Conservation (phyloP, 306 rosid species). For the Cucurbita pepo region DNA sequence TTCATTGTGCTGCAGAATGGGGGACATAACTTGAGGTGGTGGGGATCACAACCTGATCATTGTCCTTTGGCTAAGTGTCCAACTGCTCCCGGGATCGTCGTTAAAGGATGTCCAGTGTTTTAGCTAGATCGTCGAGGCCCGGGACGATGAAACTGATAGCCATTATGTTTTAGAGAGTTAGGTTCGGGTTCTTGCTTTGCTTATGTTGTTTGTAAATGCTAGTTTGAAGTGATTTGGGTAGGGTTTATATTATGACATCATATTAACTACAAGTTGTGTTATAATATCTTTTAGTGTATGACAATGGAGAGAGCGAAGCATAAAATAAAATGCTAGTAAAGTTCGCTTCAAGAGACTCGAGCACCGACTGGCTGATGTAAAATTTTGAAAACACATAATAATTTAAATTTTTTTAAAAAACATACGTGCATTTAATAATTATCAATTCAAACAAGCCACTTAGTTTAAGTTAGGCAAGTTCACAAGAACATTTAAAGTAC, state of each 20-base stretch:
- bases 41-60: constrained; percentile 75
- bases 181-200: not conserved
- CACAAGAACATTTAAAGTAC: too few relatives aligned
- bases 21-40: constrained; percentile 53
- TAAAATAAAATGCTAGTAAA: not conserved
- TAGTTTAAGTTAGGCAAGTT: too few relatives aligned
- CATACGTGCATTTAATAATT: too few relatives aligned
- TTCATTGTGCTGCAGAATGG: constrained; percentile 73
- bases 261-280: not conserved
- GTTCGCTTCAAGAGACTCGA: too few relatives aligned
- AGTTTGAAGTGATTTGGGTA: not conserved
- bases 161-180: not conserved
- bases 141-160: not conserved
- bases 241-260: not conserved
- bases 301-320: not conserved
- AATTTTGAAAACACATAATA: too few relatives aligned
- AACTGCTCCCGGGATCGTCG: constrained; percentile 65
- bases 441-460: too few relatives aligned
- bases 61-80: constrained; percentile 91
- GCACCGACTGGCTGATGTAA: too few relatives aligned
- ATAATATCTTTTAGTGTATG: not conserved
- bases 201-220: not conserved
- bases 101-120: constrained; percentile 71
- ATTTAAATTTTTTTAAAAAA: too few relatives aligned
- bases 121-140: not conserved